Evolutionary conservation across 108 stramenopile species (phyloP).

Genomic region (Pseudonitzschia pungens): DNA sequence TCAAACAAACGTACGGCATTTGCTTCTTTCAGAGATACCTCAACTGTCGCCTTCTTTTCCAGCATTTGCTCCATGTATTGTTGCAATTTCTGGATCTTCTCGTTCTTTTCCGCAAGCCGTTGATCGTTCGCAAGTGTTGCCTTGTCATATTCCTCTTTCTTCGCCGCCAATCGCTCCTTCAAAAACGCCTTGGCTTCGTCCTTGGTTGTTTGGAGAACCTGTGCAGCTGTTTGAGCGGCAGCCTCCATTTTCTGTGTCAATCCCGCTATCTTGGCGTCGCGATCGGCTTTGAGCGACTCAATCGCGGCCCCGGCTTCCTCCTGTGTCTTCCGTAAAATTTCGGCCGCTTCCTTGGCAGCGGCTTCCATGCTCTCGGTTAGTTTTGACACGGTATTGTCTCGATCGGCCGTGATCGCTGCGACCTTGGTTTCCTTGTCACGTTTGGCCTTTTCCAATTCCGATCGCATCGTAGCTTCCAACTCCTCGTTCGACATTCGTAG

Average conservation of each 20-base stretch:
- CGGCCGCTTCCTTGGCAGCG: background rate
- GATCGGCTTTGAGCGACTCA: background rate
- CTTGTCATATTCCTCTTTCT: slow-evolving; percentile 12
- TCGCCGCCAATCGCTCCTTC: slow-evolving; percentile 1
- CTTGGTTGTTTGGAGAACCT: slow-evolving; percentile 22
- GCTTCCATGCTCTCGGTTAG: slow-evolving; percentile 9
- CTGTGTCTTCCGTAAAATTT: slow-evolving; percentile 1
- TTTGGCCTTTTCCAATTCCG: slow-evolving; percentile 23
- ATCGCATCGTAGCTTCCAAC: background rate
- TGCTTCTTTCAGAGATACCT: slow-evolving; percentile 8
- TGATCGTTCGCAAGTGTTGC: background rate
- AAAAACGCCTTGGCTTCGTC: slow-evolving; percentile 28
- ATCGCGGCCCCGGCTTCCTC: background rate
- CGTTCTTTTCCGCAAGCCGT: slow-evolving; percentile 14
- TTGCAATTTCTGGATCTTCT: slow-evolving; percentile 16
- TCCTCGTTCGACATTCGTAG: slow-evolving; percentile 5
- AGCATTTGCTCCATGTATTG: slow-evolving; percentile 16
- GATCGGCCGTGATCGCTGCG: slow-evolving; percentile 1
- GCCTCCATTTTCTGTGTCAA: slow-evolving; percentile 7
- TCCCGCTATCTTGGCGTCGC: background rate
- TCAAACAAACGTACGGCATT: background rate
- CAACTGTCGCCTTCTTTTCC: background rate
- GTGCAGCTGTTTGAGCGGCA: background rate
- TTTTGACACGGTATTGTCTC: background rate
- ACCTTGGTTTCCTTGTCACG: slow-evolving; percentile 23